Percentiles rank a stretch among this genome's conserved stretches.
phyloP scores from a whole-genome alignment of 208 protist species.

The Endotrypanum monterogeii region DNA sequence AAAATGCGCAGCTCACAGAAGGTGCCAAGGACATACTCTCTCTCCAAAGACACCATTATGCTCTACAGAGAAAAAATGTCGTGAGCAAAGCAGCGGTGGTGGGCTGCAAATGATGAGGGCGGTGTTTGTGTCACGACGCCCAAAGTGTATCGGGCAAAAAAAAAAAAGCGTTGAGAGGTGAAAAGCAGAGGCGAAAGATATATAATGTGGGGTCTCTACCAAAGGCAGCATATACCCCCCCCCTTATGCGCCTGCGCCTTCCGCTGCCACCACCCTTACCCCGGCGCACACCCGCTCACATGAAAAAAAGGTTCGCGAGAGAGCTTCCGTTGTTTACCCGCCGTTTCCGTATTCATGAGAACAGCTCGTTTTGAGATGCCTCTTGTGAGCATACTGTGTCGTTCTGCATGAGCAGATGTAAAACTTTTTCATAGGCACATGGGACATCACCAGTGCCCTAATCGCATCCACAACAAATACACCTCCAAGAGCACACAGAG shows the following conservation, averaged over 20 bases:
- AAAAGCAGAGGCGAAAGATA: background rate
- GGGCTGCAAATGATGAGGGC: background rate
- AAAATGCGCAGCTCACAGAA: slow-evolving; percentile 61
- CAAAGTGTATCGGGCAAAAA: background rate
- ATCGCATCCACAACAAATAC: background rate
- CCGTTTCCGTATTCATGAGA: no score
- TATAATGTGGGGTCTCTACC: background rate
- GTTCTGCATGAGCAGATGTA: background rate
- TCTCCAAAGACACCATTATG: slow-evolving; percentile 33
- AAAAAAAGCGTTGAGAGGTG: background rate
- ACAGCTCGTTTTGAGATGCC: no score
- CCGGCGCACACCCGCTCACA: background rate
- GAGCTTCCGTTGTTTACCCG: background rate
- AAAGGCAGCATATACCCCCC: background rate
- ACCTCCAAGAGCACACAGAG: no score
- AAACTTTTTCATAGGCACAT: no score
- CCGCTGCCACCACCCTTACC: background rate
- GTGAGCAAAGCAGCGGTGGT: background rate
- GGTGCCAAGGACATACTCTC: slow-evolving; percentile 45
- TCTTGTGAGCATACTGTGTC: background rate
- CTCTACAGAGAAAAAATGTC: background rate
- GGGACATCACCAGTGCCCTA: background rate
- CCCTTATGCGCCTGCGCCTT: background rate
- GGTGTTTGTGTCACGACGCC: background rate
- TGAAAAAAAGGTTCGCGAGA: no score